Percentiles rank a stretch among this genome's conserved stretches.
Evolutionary conservation across 345 rosid genomes (phyloP).

Genomic region (Hibiscus mutabilis): DNA sequence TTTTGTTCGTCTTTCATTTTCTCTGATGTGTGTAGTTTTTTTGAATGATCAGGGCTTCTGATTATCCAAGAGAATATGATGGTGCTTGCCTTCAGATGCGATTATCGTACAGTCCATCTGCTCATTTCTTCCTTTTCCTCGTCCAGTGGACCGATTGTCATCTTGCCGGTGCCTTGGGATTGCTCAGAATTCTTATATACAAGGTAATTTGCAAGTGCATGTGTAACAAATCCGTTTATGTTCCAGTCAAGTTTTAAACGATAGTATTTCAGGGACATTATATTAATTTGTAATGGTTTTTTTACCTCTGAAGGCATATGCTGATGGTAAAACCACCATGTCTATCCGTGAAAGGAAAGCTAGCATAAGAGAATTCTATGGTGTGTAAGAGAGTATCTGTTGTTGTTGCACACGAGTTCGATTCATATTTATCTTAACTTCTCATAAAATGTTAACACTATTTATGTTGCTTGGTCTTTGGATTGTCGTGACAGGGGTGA

Average conservation of each 20-base stretch:
- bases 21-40: not conserved
- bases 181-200: slow-evolving; percentile 80
- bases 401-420: not conserved
- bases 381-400: slow-evolving; percentile 28
- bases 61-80: slow-evolving; percentile 70
- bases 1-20: no score
- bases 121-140: slow-evolving; percentile 79
- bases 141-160: slow-evolving; percentile 94
- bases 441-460: not conserved
- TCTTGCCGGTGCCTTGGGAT: slow-evolving; percentile 82
- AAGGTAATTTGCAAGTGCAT: slow-evolving; percentile 40
- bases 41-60: slow-evolving; percentile 66
- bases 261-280: not conserved
- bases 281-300: slow-evolving; percentile 3
- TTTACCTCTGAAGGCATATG: slow-evolving; percentile 50
- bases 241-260: not conserved
- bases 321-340: slow-evolving; percentile 89
- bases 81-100: slow-evolving; percentile 96
- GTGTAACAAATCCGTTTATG: no score
- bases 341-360: slow-evolving; percentile 81
- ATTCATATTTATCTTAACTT: not conserved
- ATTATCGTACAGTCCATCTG: slow-evolving; percentile 85
- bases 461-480: slow-evolving; percentile 10
- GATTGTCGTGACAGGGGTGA: slow-evolving; percentile 47
- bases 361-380: slow-evolving; percentile 79